Base-by-base conservation (phyloP, 2,329 filamentous ascomycete species). In the Alternaria sp. region DNA sequence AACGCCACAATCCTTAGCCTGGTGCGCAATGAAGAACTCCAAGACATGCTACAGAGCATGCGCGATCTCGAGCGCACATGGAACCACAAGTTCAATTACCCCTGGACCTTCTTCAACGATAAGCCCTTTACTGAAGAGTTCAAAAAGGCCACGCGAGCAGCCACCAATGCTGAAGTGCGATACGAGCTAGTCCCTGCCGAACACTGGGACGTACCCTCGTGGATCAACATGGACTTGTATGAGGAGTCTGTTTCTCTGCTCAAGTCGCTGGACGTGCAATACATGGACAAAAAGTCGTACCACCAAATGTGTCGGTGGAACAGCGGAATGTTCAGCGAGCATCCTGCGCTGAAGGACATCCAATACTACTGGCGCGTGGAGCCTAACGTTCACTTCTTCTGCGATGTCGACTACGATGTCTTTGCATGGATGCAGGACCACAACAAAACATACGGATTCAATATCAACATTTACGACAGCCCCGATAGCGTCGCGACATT, bases 251-350 rank as follows among this genome's bases (percentile, higher is more conserved):
- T 92, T 61, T 87, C 92, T 75, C 87, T 96, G 8, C 86, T 99
- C 57, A 85, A 91, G 73, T 91, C 95, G 75, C 87, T 94, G 73
- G 86, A 91, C 9, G 93, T 99, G 43, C 94, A 98, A 77, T 99
- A 99, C 78, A 92, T 92, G 73, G 86, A 89, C 70, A 92, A 91
- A 84, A 81, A 92, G 54, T 97, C 93, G 49, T 99, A 99, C 81
- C 94, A 98, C 80, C 91, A 98, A 77, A 99, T 99, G 95, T 99
- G 95, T 78, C 89, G 95, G 57, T 99, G 95, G 95, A 99, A 99
- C 82, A 96, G 92, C 74, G 95, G 95, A 75, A 86, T 98, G 80
- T 99, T 99, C 85, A 97, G 97, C 84, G 93, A 95, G 76, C 95
- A 99, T 79, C 93, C 93, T 0, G 94, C 93, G 0, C 87, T 99